A percentile compares a stretch with the other conserved stretches of the same genome.
These are phyloP conservation scores for Xylariaceae sp. DNA, from an alignment of 2,329 filamentous ascomycete genomes.

Conservation along the genomic window DNA sequence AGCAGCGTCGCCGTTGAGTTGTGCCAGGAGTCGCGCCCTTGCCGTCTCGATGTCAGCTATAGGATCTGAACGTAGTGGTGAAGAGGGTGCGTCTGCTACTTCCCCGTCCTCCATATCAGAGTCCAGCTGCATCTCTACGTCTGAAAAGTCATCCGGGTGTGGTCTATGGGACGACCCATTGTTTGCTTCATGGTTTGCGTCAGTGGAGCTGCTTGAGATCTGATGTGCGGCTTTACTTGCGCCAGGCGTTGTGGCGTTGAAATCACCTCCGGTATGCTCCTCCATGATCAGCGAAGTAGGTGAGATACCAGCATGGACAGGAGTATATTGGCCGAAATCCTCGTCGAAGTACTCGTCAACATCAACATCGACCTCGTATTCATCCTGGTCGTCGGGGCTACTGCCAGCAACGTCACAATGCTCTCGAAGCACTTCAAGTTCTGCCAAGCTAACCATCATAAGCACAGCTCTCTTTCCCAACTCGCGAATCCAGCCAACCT, in stretches of 20 bases:
- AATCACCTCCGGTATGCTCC: not conserved
- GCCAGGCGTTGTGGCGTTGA: not conserved
- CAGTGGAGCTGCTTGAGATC: not conserved
- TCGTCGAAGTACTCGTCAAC: slow-evolving; percentile 52
- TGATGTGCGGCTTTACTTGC: not conserved
- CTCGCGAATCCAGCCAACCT: slow-evolving; percentile 78
- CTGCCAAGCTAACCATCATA: slow-evolving; percentile 60
- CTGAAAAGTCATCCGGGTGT: slow-evolving; percentile 47
- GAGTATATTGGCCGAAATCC: slow-evolving; percentile 29
- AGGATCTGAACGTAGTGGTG: slow-evolving; percentile 23
- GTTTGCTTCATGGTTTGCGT: slow-evolving; percentile 33
- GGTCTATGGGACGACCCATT: slow-evolving; percentile 50
- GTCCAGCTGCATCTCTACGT: slow-evolving; percentile 43
- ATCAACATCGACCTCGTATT: slow-evolving; percentile 50
- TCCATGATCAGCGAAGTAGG: slow-evolving; percentile 2
- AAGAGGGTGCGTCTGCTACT: slow-evolving; percentile 43
- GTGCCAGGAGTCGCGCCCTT: slow-evolving; percentile 56
- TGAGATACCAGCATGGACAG: slow-evolving; percentile 37
- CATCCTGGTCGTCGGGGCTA: slow-evolving; percentile 40
- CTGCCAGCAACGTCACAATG: slow-evolving; percentile 47
- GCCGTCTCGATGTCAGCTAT: slow-evolving; percentile 53
- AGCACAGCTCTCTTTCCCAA: slow-evolving; percentile 78
- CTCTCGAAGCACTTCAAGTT: slow-evolving; percentile 57
- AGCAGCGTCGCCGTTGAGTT: slow-evolving; percentile 44
- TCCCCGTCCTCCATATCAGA: slow-evolving; percentile 48